Conservation (phyloP, 2,329 filamentous ascomycete genomes). For the Ceratocystis alfenasii region DNA sequence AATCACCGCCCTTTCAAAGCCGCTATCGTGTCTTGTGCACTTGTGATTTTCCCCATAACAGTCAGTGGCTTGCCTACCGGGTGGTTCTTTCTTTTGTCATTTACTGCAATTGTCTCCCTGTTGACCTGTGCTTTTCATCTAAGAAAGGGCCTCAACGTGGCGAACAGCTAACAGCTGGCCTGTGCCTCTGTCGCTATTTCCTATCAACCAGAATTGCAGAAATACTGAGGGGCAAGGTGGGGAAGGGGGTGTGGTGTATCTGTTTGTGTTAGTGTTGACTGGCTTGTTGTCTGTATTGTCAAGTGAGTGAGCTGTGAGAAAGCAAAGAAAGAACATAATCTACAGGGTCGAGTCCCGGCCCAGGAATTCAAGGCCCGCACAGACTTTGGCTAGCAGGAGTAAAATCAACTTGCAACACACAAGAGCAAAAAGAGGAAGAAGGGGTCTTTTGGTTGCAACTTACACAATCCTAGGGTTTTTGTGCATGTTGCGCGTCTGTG, state of each 20-base stretch:
- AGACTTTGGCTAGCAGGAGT: neutral
- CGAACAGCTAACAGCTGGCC: conserved; percentile 2
- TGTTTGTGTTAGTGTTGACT: too few relatives aligned
- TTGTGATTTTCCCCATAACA: neutral
- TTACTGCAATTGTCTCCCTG: neutral
- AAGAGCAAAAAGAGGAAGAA: neutral
- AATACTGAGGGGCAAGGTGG: neutral
- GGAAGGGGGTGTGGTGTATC: neutral
- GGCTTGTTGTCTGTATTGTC: too few relatives aligned
- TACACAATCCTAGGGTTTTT: neutral
- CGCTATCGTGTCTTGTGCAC: neutral
- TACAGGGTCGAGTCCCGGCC: neutral
- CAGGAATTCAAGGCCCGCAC: conserved; percentile 1
- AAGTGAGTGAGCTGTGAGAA: neutral
- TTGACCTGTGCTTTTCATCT: neutral
- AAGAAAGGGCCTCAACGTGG: neutral
- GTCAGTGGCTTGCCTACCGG: neutral
- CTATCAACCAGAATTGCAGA: neutral
- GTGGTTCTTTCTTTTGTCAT: neutral
- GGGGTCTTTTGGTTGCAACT: neutral
- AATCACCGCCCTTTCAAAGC: neutral
- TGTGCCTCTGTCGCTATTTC: neutral
- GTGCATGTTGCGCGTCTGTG: neutral
- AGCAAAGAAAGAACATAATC: neutral
- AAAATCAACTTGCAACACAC: neutral